Conservation (phyloP, 352 stramenopile genomes). For the Pythium biforme region DNA sequence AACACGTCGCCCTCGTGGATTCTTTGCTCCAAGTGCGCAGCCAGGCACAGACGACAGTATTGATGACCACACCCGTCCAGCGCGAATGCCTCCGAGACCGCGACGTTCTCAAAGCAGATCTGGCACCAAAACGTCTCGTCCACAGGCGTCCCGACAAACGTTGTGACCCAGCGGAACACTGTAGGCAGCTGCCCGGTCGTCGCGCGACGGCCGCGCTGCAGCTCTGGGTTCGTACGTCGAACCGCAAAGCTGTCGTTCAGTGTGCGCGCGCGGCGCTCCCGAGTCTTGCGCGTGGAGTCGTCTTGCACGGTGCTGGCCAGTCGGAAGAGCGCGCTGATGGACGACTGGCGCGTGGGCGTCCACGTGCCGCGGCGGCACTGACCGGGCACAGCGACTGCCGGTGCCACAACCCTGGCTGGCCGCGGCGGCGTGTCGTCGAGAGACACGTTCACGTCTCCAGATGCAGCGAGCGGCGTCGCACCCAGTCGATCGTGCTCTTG, state of each 20-base stretch:
- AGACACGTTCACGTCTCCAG: not conserved
- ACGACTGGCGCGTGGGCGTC: slow-evolving; percentile 10
- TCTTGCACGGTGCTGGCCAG: not conserved
- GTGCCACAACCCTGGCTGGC: too few species aligned
- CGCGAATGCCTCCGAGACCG: slow-evolving; percentile 31
- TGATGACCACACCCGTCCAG: slow-evolving; percentile 47
- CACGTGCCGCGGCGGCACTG: slow-evolving; percentile 3
- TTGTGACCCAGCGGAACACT: slow-evolving; percentile 6
- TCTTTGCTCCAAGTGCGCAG: slow-evolving; percentile 58
- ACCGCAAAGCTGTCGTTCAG: not conserved
- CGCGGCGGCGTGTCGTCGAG: not conserved
- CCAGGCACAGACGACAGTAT: slow-evolving; percentile 61
- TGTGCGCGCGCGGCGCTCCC: slow-evolving; percentile 1
- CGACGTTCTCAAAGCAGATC: slow-evolving; percentile 67
- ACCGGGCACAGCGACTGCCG: too few species aligned
- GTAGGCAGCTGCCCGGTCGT: slow-evolving; percentile 13
- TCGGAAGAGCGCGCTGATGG: slow-evolving; percentile 6
- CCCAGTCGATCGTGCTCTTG: not conserved
- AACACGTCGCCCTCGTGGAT: slow-evolving; percentile 62
- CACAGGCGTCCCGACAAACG: slow-evolving; percentile 40
- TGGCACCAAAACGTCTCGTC: slow-evolving; percentile 72
- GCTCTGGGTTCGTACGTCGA: not conserved
- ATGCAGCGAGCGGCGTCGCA: not conserved
- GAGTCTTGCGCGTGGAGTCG: not conserved
- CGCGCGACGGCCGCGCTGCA: slow-evolving; percentile 2